These are phyloP conservation scores for Blakeslea trispora DNA, from an alignment of 371 early-diverging fungal genomes.

Conservation along the genomic window DNA sequence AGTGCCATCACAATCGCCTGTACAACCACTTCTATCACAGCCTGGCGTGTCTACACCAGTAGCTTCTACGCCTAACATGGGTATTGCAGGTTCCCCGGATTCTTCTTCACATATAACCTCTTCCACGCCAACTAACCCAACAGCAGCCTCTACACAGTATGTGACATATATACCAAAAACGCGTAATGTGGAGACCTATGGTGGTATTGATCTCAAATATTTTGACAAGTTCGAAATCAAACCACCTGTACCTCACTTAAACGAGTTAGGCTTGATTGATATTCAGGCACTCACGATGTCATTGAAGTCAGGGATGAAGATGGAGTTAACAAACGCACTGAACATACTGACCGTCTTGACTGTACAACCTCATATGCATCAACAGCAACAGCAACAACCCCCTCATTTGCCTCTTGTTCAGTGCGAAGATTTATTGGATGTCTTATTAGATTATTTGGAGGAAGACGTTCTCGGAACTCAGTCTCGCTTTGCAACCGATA, in stretches of 20 bases:
- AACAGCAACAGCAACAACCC: slow-evolving; percentile 16
- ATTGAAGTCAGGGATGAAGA: slow-evolving; percentile 71
- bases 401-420: slow-evolving; percentile 35
- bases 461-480: slow-evolving; percentile 38
- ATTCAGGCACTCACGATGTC: slow-evolving; percentile 77
- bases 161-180: slow-evolving; percentile 51
- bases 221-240: slow-evolving; percentile 62
- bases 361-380: slow-evolving; percentile 21
- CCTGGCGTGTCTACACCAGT: neutral
- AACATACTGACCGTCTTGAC: slow-evolving; percentile 70
- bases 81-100: no score
- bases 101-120: no score
- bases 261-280: slow-evolving; percentile 68
- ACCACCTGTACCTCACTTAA: slow-evolving; percentile 57
- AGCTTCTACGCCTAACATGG: slow-evolving; percentile 6
- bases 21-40: neutral
- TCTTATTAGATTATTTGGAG: slow-evolving; percentile 52
- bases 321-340: slow-evolving; percentile 74
- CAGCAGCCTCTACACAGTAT: slow-evolving; percentile 7
- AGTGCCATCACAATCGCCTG: neutral
- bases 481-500: slow-evolving; percentile 18
- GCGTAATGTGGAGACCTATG: slow-evolving; percentile 68
- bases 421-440: slow-evolving; percentile 60
- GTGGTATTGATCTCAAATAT: slow-evolving; percentile 72
- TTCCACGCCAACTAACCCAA: no score